Evolutionary conservation across 345 rosid species (phyloP).

Genomic region (Populus deltoides): DNA sequence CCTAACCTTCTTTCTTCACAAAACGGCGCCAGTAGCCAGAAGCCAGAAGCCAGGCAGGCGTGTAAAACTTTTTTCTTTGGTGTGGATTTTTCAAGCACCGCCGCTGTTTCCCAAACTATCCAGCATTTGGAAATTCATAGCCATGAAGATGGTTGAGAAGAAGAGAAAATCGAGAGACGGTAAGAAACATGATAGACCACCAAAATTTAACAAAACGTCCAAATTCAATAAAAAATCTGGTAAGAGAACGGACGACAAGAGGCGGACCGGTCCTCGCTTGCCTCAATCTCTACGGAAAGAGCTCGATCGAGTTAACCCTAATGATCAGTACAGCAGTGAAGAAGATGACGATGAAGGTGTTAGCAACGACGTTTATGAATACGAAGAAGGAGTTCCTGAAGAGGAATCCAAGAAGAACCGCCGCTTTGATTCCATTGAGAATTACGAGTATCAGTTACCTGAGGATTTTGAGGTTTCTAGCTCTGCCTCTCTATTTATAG

Average conservation of each 20-base stretch:
- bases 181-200: not conserved
- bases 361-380: conserved; percentile 63
- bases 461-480: conserved; percentile 54
- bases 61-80: no score
- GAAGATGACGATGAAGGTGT: conserved; percentile 49
- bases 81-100: not conserved
- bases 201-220: not conserved
- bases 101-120: not conserved
- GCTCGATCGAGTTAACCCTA: conserved; percentile 48
- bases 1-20: not conserved
- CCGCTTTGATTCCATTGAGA: conserved; percentile 67
- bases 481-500: not conserved
- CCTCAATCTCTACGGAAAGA: conserved; percentile 56
- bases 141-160: conserved; percentile 14
- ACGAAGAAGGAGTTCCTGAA: conserved; percentile 69
- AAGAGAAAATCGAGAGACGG: conserved; percentile 18
- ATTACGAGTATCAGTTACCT: conserved; percentile 69
- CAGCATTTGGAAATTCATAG: not conserved
- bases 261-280: conserved; percentile 65
- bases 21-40: not conserved
- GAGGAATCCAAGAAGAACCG: conserved; percentile 80
- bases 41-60: not conserved
- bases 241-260: not conserved
- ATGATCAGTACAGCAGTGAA: not conserved
- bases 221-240: conserved; percentile 6